Percentiles rank a stretch among this genome's conserved stretches.
Evolutionary conservation across 306 rosid genomes (phyloP).

Genomic region (Quercus agrifolia): DNA sequence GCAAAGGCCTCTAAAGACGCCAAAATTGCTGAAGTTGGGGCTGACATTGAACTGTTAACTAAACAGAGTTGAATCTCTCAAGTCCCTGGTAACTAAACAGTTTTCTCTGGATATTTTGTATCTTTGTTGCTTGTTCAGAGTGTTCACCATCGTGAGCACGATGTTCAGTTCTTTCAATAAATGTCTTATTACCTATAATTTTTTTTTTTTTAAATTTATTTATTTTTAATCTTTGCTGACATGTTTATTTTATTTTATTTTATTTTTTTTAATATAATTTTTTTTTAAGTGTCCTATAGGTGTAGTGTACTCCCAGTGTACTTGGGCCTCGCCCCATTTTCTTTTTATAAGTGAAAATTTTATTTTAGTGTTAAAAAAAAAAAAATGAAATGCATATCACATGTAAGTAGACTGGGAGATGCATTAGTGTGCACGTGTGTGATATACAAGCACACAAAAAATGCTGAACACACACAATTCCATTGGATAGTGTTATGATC

Average conservation of each 20-base stretch:
- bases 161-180: no score
- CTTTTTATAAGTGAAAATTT: no score
- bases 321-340: neutral
- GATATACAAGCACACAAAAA: neutral
- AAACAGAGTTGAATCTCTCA: conserved; percentile 36
- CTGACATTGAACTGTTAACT: conserved; percentile 66
- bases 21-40: conserved; percentile 82
- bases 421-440: neutral
- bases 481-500: no score
- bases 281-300: conserved; percentile 29
- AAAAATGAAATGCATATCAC: neutral
- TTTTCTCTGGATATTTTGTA: no score
- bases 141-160: no score
- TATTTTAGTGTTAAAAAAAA: no score
- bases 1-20: conserved; percentile 69
- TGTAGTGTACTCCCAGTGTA: conserved; percentile 13
- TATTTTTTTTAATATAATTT: no score
- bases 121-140: no score
- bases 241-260: no score
- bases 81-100: neutral
- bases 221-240: no score
- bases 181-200: no score
- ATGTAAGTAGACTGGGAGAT: neutral
- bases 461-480: neutral
- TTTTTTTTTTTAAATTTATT: no score